Evolutionary conservation across 2,329 filamentous ascomycete genomes (phyloP).

Genomic region (Didymella pinodella): DNA sequence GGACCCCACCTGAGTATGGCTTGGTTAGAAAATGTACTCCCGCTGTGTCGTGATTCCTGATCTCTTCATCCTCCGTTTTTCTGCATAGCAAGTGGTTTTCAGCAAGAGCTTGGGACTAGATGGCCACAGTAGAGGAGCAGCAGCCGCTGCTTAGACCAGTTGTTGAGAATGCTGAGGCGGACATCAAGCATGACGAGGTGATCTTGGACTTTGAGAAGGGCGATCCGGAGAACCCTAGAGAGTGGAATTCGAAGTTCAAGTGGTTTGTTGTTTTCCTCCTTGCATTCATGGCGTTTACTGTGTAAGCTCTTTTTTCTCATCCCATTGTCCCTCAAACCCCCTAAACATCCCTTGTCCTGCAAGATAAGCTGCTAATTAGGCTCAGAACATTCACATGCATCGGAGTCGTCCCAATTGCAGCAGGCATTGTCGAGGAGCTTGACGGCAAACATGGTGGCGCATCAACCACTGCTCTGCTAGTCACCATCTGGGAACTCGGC

Average conservation of each 20-base stretch:
- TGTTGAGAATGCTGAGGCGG: constrained; percentile 29
- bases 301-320: constrained; percentile 30
- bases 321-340: background rate
- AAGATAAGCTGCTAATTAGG: constrained; percentile 19
- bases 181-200: constrained; percentile 29
- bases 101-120: constrained; percentile 14
- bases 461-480: constrained; percentile 41
- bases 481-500: constrained; percentile 50
- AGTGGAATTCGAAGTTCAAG: constrained; percentile 44
- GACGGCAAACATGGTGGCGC: constrained; percentile 33
- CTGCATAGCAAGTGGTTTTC: background rate
- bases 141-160: constrained; percentile 40
- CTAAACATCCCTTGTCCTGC: background rate
- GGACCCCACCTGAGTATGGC: constrained; percentile 20
- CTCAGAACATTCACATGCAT: constrained; percentile 51
- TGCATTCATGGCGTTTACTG: constrained; percentile 47
- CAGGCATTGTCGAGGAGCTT: constrained; percentile 44
- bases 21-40: constrained; percentile 20
- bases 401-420: constrained; percentile 47
- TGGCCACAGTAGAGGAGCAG: constrained; percentile 39
- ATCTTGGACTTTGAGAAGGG: constrained; percentile 42
- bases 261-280: constrained; percentile 46
- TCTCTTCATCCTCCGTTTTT: background rate
- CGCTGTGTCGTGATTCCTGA: constrained; percentile 6
- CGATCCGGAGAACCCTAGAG: constrained; percentile 42